Percentiles rank a stretch among this genome's conserved stretches.
These are phyloP conservation scores for Pyrenophora seminiperda DNA, from an alignment of 2,329 filamentous ascomycete genomes.

Conservation along the genomic window DNA sequence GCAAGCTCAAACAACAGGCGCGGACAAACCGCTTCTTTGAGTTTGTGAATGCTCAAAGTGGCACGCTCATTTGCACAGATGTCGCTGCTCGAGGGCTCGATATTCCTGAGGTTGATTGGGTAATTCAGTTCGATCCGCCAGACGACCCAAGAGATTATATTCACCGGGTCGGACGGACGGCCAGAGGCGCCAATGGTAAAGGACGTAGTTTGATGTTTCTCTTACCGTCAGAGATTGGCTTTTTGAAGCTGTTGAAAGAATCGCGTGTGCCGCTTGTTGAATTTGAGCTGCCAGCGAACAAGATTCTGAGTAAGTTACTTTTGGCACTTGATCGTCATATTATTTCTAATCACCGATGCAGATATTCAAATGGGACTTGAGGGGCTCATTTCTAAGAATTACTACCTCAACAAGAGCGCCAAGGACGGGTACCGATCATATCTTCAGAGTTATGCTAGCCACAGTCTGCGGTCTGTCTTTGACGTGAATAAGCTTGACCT, in stretches of 20 bases:
- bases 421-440: constrained; percentile 84
- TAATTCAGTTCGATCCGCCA: constrained; percentile 76
- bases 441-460: constrained; percentile 91
- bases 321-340: too few relatives aligned
- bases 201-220: constrained; percentile 92
- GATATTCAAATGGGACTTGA: constrained; percentile 78
- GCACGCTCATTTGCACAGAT: constrained; percentile 93
- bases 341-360: not conserved
- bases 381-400: constrained; percentile 92
- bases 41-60: constrained; percentile 83
- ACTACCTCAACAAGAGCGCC: constrained; percentile 89
- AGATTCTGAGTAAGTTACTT: constrained; percentile 66
- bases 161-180: constrained; percentile 93
- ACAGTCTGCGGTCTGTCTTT: constrained; percentile 81
- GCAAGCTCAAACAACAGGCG: constrained; percentile 97
- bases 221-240: constrained; percentile 88
- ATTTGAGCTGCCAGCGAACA: constrained; percentile 91
- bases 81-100: constrained; percentile 94
- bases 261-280: constrained; percentile 92
- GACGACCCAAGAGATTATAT: constrained; percentile 74
- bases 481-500: constrained; percentile 82
- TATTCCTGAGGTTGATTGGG: constrained; percentile 95
- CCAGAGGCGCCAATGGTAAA: constrained; percentile 79
- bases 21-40: constrained; percentile 99
- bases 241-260: constrained; percentile 87